Evolutionary conservation across 176 grass and related monocot species (phyloP).

Genomic region (Bolboschoenus planiculmis): DNA sequence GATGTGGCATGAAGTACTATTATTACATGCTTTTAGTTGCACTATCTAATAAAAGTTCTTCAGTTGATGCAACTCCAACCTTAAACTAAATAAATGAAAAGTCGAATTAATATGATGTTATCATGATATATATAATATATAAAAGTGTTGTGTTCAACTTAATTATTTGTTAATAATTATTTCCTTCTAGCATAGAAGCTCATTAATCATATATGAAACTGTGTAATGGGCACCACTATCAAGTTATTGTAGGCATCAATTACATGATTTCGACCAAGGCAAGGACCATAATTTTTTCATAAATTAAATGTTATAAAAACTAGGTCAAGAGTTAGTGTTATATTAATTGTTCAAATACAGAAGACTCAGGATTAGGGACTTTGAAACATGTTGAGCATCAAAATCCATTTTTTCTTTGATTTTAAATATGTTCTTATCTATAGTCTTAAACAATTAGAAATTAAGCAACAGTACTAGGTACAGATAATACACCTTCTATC

Average conservation of each 20-base stretch:
- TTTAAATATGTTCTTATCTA: background rate
- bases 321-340: background rate
- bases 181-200: background rate
- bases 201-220: conserved; percentile 9
- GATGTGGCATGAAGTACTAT: conserved; percentile 12
- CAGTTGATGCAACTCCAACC: background rate
- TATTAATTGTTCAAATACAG: background rate
- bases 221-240: conserved; percentile 8
- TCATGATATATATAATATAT: background rate
- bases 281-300: background rate
- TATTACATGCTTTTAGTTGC: conserved; percentile 9
- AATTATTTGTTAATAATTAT: background rate
- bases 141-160: background rate
- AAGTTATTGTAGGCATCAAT: conserved; percentile 4
- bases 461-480: background rate
- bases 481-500: background rate
- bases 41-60: background rate
- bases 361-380: background rate
- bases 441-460: background rate
- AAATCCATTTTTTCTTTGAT: background rate
- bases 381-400: conserved; percentile 3
- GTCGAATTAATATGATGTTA: background rate
- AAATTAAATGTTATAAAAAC: background rate
- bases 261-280: conserved; percentile 3
- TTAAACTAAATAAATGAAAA: background rate